Evolutionary conservation across 176 grass and related monocot species (phyloP), one percentile per base, ranked within the genome.

Genomic region (Triticum monococcum): DNA sequence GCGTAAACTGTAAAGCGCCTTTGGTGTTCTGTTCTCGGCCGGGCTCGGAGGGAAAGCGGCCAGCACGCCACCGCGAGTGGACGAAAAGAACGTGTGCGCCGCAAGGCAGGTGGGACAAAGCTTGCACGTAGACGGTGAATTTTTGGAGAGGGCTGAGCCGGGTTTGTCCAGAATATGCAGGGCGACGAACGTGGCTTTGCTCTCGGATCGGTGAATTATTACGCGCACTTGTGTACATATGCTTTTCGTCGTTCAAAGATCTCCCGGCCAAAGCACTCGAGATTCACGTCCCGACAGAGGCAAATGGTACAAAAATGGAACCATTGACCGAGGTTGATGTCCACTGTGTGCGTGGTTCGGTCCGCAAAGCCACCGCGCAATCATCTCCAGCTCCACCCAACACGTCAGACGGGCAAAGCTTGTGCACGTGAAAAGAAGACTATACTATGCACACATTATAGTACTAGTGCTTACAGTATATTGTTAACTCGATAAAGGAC

Each of bases 241-340:
- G 10, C 35, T 22, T n/a, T 40, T 61, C 4, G 23, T 20, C 35
- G 4, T 69, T 22, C 61, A 40, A n/a, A 5, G 33, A 43, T 38
- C 23, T 36, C 5, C 38, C 40, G 3, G 9, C 12, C 72, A 23
- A 12, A 3, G 28, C 4, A 25, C 89, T 91, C 84, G 84, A 84
- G 85, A 83, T 90, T 66, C 89, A 87, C 74, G 84, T 74, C 84
- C 65, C 41, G 89, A 83, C 84, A 81, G 31, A 18, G 60, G 60
- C 77, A 23, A 18, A 54, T 54, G 50, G 5, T 54, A 54, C 7
- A 2, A 66, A 28, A 23, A 74, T 74, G 56, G 41, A 4, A 66
- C 68, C 25, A 35, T 85, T 89, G 77, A 76, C 68, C 46, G 24
- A 45, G 68, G 31, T 68, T 59, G 63, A 35, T 81, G 80, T 68